Conservation (phyloP, 371 early-diverging fungal genomes). For the Hamiltosporidium magnivora region DNA sequence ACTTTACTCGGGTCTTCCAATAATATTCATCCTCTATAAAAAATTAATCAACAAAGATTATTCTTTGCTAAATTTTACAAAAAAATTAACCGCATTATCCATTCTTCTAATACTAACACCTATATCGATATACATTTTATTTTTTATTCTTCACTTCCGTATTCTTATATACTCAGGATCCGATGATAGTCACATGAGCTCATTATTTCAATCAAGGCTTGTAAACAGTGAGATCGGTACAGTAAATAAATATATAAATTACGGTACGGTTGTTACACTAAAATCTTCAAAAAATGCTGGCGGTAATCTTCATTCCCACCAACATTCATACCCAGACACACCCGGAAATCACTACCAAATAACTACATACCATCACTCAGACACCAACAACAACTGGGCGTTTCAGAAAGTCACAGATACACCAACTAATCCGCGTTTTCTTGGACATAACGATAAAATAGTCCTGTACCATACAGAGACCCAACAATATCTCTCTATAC, state of each 20-base stretch:
- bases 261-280: slow-evolving; percentile 74
- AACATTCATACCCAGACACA: slow-evolving; percentile 75
- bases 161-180: slow-evolving; percentile 70
- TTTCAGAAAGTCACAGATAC: slow-evolving; percentile 50
- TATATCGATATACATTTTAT: slow-evolving; percentile 67
- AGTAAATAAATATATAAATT: slow-evolving; percentile 78
- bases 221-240: slow-evolving; percentile 64
- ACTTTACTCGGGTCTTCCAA: slow-evolving; percentile 78
- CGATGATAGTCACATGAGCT: slow-evolving; percentile 93
- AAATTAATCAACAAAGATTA: slow-evolving; percentile 57
- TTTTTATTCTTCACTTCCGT: slow-evolving; percentile 76
- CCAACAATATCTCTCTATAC: slow-evolving; percentile 66
- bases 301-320: slow-evolving; percentile 85
- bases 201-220: slow-evolving; percentile 83
- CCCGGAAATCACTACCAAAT: slow-evolving; percentile 73
- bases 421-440: slow-evolving; percentile 15
- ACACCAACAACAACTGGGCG: slow-evolving; percentile 82
- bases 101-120: slow-evolving; percentile 68
- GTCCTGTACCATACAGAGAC: slow-evolving; percentile 51
- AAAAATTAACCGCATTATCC: too few relatives aligned
- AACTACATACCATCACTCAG: slow-evolving; percentile 90
- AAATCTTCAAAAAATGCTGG: slow-evolving; percentile 75
- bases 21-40: slow-evolving; percentile 77
- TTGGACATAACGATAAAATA: slow-evolving; percentile 41
- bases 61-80: slow-evolving; percentile 40